A percentile compares a stretch with the other conserved stretches of the same genome.
Conservation (phyloP, 371 early-diverging fungal species). For the Rhizopus arrhizus region DNA sequence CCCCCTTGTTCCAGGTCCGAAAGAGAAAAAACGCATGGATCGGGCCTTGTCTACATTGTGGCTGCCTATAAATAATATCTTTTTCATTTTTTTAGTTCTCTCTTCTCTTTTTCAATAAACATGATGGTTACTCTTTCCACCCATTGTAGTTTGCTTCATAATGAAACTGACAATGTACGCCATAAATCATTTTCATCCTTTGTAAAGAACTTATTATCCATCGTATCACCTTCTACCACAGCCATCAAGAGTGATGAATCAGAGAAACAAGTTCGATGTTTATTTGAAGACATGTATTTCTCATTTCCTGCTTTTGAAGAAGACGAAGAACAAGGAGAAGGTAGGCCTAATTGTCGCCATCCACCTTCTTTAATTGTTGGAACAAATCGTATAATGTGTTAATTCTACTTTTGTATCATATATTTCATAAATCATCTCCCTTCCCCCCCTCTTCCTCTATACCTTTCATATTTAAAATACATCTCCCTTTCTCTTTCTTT, state of each 20-base stretch:
- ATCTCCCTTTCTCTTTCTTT: no score
- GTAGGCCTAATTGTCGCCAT: constrained; percentile 9
- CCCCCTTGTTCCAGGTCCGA: constrained; percentile 1
- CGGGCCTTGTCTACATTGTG: neutral
- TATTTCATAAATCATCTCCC: no score
- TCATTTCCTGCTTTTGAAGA: constrained; percentile 36
- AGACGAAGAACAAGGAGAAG: constrained; percentile 1
- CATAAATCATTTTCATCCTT: constrained; percentile 34
- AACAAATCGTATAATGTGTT: constrained; percentile 23
- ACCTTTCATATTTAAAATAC: no score
- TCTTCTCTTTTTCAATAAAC: neutral
- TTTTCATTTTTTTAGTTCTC: neutral
- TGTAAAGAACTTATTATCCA: constrained; percentile 31
- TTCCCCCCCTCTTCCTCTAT: no score
- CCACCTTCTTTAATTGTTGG: constrained; percentile 11
- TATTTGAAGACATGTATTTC: constrained; percentile 30
- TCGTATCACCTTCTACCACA: constrained; percentile 28
- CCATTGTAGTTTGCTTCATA: neutral
- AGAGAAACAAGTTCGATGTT: constrained; percentile 14
- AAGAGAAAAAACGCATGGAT: neutral
- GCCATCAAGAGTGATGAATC: constrained; percentile 3
- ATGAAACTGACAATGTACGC: constrained; percentile 11
- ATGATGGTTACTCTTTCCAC: constrained; percentile 1
- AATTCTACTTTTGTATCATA: neutral
- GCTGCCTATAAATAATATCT: neutral